A percentile compares a stretch with the other conserved stretches of the same genome.
Conservation (phyloP, 1,139 yeast species). For the Protomyces arabidopsidicola region DNA sequence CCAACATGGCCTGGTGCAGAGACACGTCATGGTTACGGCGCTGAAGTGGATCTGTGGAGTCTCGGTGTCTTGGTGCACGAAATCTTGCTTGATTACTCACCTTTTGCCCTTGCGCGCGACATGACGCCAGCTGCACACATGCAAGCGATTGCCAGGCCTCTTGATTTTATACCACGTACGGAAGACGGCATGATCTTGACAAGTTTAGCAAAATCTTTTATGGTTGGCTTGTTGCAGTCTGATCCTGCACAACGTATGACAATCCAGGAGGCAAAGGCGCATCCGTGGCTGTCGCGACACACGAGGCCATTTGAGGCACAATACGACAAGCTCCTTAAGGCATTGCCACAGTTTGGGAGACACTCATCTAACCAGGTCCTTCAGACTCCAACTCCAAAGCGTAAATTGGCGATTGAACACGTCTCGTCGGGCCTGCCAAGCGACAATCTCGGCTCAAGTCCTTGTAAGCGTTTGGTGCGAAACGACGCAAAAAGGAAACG, state of each 20-base stretch:
- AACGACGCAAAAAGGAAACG: background rate
- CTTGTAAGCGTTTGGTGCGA: background rate
- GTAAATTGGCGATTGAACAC: background rate
- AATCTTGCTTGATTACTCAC: slow-evolving; percentile 10
- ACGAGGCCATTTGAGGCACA: slow-evolving; percentile 34
- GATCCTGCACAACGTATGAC: slow-evolving; percentile 44
- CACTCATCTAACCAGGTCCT: background rate
- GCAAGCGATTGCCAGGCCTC: background rate
- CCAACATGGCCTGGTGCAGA: slow-evolving; percentile 31
- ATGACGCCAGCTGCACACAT: background rate
- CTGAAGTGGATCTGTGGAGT: slow-evolving; percentile 56
- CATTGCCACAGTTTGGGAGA: background rate
- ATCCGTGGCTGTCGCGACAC: slow-evolving; percentile 49
- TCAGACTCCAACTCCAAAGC: background rate
- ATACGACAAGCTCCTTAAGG: slow-evolving; percentile 30
- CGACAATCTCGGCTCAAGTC: background rate
- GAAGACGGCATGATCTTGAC: background rate
- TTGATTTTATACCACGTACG: slow-evolving; percentile 1
- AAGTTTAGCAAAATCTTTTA: slow-evolving; percentile 41
- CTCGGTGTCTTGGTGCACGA: slow-evolving; percentile 14
- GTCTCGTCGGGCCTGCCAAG: background rate
- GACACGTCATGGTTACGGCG: slow-evolving; percentile 45
- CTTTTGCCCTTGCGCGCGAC: slow-evolving; percentile 11
- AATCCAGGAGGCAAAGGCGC: slow-evolving; percentile 43
- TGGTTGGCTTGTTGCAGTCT: slow-evolving; percentile 43